Conservation (phyloP, 2,329 filamentous ascomycete genomes). For the Piedraia hortae region DNA sequence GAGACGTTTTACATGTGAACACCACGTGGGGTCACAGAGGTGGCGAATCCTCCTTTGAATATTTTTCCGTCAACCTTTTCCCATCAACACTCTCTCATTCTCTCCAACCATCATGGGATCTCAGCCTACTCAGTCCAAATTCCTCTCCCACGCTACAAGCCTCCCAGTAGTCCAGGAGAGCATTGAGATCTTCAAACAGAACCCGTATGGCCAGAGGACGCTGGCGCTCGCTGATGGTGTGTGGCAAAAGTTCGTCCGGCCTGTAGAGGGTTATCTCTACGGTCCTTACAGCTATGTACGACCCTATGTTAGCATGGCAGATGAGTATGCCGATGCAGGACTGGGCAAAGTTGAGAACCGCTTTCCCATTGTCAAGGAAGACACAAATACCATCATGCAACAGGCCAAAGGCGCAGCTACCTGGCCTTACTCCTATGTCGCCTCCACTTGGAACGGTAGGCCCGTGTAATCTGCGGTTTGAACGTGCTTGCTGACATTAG, state of each 20-base stretch:
- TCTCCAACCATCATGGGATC: no score
- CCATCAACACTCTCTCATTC: no score
- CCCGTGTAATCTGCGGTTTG: neutral
- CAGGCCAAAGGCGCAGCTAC: constrained; percentile 35
- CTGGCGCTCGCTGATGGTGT: constrained; percentile 46
- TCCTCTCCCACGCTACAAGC: constrained; percentile 37
- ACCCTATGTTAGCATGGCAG: constrained; percentile 62
- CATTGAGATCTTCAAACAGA: constrained; percentile 50
- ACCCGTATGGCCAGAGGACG: constrained; percentile 62
- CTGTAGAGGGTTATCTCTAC: constrained; percentile 49
- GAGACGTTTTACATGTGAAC: no score
- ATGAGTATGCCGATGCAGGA: constrained; percentile 32
- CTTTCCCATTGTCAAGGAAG: constrained; percentile 29
- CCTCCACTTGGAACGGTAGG: constrained; percentile 11
- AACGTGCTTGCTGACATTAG: neutral
- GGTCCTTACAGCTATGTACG: constrained; percentile 58
- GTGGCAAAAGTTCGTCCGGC: constrained; percentile 50
- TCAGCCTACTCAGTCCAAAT: no score
- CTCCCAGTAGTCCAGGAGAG: constrained; percentile 65
- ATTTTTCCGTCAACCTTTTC: no score
- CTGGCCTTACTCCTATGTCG: constrained; percentile 17
- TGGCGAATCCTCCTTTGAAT: no score
- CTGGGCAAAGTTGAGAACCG: constrained; percentile 22
- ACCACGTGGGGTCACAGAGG: no score
- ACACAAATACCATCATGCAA: constrained; percentile 25